phyloP scores from a whole-genome alignment of 1,284 basidiomycete genomes.

The Abortiporus biennis region DNA sequence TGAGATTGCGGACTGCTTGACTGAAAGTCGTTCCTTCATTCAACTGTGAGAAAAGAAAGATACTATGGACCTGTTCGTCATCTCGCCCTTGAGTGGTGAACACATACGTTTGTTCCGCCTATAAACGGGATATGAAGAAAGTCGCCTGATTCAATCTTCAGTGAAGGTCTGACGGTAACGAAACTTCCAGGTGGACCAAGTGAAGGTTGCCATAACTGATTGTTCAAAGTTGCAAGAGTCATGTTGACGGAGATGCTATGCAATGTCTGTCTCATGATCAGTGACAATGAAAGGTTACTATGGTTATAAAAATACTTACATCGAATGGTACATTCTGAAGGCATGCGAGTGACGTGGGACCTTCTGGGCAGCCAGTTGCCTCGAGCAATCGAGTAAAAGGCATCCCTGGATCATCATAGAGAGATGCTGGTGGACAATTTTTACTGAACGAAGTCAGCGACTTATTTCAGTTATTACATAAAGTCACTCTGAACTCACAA shows the following conservation, averaged over 20 bases:
- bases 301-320: conserved; percentile 20
- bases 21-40: conserved; percentile 48
- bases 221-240: conserved; percentile 39
- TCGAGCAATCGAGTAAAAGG: conserved; percentile 44
- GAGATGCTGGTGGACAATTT: conserved; percentile 42
- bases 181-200: conserved; percentile 50
- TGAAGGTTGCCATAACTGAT: conserved; percentile 53
- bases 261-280: conserved; percentile 28
- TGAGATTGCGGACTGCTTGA: conserved; percentile 27
- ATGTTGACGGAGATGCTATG: conserved; percentile 41
- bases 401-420: conserved; percentile 50
- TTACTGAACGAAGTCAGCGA: conserved; percentile 32
- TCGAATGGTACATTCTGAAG: conserved; percentile 43
- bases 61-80: too few relatives aligned
- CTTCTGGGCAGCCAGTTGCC: conserved; percentile 38
- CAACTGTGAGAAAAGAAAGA: conserved; percentile 26
- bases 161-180: conserved; percentile 40
- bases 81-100: neutral
- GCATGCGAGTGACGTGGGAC: conserved; percentile 35
- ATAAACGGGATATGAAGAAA: conserved; percentile 51
- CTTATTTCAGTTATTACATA: neutral
- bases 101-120: conserved; percentile 45
- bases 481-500: conserved; percentile 34
- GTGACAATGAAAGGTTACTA: neutral
- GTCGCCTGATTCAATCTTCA: conserved; percentile 38